phyloP scores from a whole-genome alignment of 371 early-diverging fungal species.

The Rhizopus arrhizus region DNA sequence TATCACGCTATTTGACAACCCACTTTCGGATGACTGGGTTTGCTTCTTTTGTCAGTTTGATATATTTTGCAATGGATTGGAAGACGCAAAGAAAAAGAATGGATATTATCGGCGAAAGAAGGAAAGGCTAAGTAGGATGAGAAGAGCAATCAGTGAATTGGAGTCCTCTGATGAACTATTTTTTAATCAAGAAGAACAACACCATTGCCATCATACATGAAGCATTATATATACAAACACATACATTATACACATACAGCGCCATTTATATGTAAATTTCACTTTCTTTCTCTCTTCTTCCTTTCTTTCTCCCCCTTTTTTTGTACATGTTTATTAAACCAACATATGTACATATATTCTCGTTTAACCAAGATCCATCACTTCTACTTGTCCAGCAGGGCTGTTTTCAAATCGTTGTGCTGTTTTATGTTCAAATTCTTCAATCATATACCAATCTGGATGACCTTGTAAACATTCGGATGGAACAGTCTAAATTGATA shows the following conservation, averaged over 20 bases:
- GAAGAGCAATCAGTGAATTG: constrained; percentile 18
- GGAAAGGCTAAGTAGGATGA: constrained; percentile 32
- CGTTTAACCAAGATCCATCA: not conserved
- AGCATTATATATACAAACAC: not conserved
- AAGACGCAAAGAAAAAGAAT: constrained; percentile 35
- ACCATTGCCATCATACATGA: not conserved
- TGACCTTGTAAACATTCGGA: constrained; percentile 24
- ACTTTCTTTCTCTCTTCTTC: no score
- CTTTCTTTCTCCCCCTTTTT: no score
- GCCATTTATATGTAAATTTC: no score
- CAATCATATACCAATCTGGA: constrained; percentile 22
- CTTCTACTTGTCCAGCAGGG: not conserved
- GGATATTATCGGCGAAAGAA: constrained; percentile 35
- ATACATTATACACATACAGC: no score
- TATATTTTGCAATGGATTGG: constrained; percentile 36
- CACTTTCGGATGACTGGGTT: constrained; percentile 47
- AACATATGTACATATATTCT: no score
- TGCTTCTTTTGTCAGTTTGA: constrained; percentile 52
- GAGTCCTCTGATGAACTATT: not conserved
- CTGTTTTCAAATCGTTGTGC: constrained; percentile 3
- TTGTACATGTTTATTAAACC: no score
- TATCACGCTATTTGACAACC: constrained; percentile 28
- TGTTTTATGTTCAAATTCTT: constrained; percentile 22
- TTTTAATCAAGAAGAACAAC: not conserved
- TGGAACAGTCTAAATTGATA: constrained; percentile 11